Evolutionary conservation across 305 asterid species (phyloP).

Genomic region (Nicotiana rustica): DNA sequence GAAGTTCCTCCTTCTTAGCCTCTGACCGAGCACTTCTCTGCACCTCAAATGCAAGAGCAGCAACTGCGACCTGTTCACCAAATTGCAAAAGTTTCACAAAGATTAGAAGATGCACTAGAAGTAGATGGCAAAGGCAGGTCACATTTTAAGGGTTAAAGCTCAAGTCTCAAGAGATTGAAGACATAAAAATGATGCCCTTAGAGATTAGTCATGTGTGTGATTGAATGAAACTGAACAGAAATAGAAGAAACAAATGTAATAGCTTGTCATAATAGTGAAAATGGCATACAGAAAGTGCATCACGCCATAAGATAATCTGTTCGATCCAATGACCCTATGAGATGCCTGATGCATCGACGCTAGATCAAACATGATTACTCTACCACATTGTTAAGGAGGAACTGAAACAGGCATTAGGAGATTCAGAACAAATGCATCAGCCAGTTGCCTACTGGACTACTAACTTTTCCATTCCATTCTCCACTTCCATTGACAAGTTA

Average conservation of each 20-base stretch:
- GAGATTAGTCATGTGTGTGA: not conserved
- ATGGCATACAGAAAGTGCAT: too few species aligned
- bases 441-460: too few species aligned
- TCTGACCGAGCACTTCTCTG: conserved; percentile 92
- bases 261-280: too few species aligned
- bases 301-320: too few species aligned
- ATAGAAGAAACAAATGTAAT: not conserved
- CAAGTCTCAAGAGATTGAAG: conserved; percentile 22
- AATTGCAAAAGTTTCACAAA: conserved; percentile 21
- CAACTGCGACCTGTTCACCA: conserved; percentile 75
- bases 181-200: conserved; percentile 6
- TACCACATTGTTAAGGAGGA: too few species aligned
- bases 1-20: conserved; percentile 90
- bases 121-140: conserved; percentile 2
- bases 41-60: conserved; percentile 80
- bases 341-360: too few species aligned
- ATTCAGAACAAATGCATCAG: too few species aligned
- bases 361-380: too few species aligned
- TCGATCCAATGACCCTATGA: too few species aligned
- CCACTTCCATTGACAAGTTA: too few species aligned
- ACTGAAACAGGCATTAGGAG: too few species aligned
- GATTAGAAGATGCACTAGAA: conserved; percentile 12
- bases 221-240: not conserved
- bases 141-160: conserved; percentile 15
- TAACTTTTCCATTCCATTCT: too few species aligned